These are phyloP conservation scores for Sporothrix phasma DNA, from an alignment of 2,329 filamentous ascomycete genomes.

Conservation along the genomic window DNA sequence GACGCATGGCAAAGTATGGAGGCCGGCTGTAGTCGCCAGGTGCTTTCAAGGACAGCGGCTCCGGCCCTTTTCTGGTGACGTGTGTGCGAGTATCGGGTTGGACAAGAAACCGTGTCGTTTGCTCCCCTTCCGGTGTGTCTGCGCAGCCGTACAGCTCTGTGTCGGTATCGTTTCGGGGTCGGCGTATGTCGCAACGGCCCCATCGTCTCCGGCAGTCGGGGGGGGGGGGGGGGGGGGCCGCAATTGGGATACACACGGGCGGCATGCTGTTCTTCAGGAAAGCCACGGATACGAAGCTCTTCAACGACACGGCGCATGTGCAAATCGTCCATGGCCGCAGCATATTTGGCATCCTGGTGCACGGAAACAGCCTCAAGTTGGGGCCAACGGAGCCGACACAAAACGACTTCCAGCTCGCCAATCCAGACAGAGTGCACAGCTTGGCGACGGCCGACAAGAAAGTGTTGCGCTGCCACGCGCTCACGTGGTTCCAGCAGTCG, in stretches of 20 bases:
- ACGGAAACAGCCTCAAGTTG: conserved; percentile 47
- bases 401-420: conserved; percentile 42
- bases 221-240: too few relatives aligned
- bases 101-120: too few relatives aligned
- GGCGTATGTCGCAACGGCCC: neutral
- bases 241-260: conserved; percentile 33
- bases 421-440: conserved; percentile 34
- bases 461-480: conserved; percentile 46
- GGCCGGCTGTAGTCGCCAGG: neutral
- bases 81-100: too few relatives aligned
- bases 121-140: too few relatives aligned
- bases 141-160: conserved; percentile 3
- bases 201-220: too few relatives aligned
- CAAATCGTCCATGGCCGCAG: conserved; percentile 37
- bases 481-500: conserved; percentile 36
- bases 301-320: conserved; percentile 39
- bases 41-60: neutral
- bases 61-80: too few relatives aligned
- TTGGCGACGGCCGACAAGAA: conserved; percentile 28
- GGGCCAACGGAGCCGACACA: conserved; percentile 43
- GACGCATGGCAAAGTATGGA: neutral
- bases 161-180: neutral
- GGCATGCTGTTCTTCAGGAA: conserved; percentile 47
- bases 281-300: conserved; percentile 43
- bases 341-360: conserved; percentile 49